Percentiles rank a stretch among this genome's conserved stretches.
phyloP scores from a whole-genome alignment of 202 grass and related monocot genomes.

The Setaria viridis region DNA sequence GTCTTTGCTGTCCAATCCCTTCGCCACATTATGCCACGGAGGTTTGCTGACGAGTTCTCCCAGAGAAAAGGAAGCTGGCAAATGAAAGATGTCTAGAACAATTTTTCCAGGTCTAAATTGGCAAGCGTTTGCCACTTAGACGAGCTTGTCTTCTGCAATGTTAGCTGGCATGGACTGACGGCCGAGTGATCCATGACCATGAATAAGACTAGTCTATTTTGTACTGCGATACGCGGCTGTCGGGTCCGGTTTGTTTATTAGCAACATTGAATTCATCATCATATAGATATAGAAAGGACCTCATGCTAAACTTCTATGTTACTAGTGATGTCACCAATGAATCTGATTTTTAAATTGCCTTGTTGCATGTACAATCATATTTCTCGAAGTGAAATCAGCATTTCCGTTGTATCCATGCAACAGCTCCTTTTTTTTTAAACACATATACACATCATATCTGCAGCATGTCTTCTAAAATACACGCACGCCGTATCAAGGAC shows the following conservation, averaged over 20 bases:
- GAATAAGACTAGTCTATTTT: not conserved
- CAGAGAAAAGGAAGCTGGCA: not conserved
- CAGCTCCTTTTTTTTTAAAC: not conserved
- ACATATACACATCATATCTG: not conserved
- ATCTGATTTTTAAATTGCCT: not conserved
- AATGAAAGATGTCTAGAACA: not conserved
- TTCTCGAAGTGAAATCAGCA: not conserved
- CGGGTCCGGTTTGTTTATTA: not conserved
- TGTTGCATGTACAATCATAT: not conserved
- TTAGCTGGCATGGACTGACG: not conserved
- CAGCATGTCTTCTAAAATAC: not conserved
- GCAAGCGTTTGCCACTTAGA: not conserved
- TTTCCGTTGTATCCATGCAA: not conserved
- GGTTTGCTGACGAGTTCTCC: not conserved
- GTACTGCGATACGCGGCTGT: not conserved
- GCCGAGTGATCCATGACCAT: not conserved
- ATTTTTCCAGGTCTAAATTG: slow-evolving; percentile 7
- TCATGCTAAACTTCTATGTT: not conserved
- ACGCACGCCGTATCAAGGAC: not conserved
- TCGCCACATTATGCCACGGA: not conserved
- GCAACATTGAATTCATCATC: not conserved
- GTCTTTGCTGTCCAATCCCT: not conserved
- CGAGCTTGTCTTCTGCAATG: not conserved
- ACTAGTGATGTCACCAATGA: not conserved
- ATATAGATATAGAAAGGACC: not conserved